Base-by-base conservation (phyloP, 768 basidiomycete species). In the Leccinum subgranulosum region DNA sequence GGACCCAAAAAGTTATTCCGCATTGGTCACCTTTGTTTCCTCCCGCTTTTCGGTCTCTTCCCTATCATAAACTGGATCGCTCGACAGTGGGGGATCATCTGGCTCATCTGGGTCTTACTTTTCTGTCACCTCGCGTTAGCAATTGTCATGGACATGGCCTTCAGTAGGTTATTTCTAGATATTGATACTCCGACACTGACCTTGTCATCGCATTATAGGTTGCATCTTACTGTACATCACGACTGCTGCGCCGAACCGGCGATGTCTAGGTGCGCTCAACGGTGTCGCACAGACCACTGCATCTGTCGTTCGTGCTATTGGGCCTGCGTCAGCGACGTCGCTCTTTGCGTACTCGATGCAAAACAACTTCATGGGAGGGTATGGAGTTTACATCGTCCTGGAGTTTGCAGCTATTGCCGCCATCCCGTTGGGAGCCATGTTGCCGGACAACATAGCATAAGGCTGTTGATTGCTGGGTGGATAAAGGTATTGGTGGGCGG, bases 171-270 rank as follows among this genome's bases (percentile, higher is more conserved):
- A 9, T 60, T 68, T 28, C 15, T 36, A 36, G 36, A 12, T 36
- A 36, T 36, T 8, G 1, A 36, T 36, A 17, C 17, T 36, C 17
- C 36, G 7, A 49, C 55, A 54, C 53, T 55, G 10, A 17, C 21
- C 19, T 7, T 17, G 15, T 36, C 36, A 36, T 36, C 36, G 8
- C 6, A 15, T 58, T 27, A 4, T 33, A 88, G 88, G 86, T 9
- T 84, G 86, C 46, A 76, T 88, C 45, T 82, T 89, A 64, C 87
- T 90, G 59, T 87, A 83, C 63, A 85, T 90, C 58, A 78, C 82
- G 8, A 80, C 82, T 23, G 76, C 87, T 27, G 76, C 88, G 0
- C 88, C 89, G 6, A 87, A 87, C 61, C 77, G 77, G 54, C 80
- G 83, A 29, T 82, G 83, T 4, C 77, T 90, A 15, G 88, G 88